These are phyloP conservation scores for Calonectria pteridis DNA, from an alignment of 2,329 filamentous ascomycete species.

Conservation along the genomic window DNA sequence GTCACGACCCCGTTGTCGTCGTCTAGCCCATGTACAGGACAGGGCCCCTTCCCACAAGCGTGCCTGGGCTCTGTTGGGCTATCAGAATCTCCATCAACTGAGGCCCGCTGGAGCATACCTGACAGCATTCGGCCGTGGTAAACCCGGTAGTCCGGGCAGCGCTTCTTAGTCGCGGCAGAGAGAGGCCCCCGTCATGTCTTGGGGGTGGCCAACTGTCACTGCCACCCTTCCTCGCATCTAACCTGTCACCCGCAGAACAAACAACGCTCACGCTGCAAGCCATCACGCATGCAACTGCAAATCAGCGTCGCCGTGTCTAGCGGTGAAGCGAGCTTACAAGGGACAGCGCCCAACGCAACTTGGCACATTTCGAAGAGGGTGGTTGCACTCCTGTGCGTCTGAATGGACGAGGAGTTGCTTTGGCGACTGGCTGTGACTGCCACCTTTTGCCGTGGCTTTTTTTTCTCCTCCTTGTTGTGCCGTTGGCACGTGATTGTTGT, in stretches of 20 bases:
- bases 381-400: not conserved
- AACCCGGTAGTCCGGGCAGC: not conserved
- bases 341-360: not conserved
- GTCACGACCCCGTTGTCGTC: not conserved
- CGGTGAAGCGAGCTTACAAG: not conserved
- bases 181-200: not conserved
- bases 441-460: not conserved
- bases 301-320: not conserved
- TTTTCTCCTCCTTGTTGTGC: not conserved
- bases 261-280: conserved; percentile 2
- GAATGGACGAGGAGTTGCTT: not conserved
- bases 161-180: not conserved
- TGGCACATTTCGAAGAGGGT: not conserved
- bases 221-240: conserved; percentile 3
- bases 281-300: conserved; percentile 6
- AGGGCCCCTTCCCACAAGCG: not conserved
- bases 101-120: not conserved
- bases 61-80: not conserved
- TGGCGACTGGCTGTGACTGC: not conserved
- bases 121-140: not conserved
- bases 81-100: not conserved
- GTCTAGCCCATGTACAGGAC: not conserved
- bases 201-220: not conserved
- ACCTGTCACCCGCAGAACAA: conserved; percentile 6
- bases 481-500: not conserved